Base-by-base conservation (phyloP, 2,329 filamentous ascomycete species). In the Diaporthe ilicicola region DNA sequence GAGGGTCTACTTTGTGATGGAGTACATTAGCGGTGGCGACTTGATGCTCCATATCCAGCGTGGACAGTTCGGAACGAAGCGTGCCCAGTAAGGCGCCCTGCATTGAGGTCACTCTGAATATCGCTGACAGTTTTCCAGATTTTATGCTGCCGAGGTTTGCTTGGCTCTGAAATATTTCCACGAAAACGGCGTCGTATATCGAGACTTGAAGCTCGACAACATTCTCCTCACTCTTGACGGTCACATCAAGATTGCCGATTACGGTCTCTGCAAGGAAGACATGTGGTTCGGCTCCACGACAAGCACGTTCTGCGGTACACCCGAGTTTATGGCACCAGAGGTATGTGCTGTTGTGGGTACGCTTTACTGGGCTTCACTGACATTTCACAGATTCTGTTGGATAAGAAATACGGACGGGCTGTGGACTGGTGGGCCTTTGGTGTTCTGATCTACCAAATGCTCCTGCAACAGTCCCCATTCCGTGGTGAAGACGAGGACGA, bases 341-440 rank as follows among this genome's bases (percentile, higher is more conserved):
- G 94, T 97, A 87, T 78, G 85, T 78, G 19, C 4, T 22, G 22
- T 32, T 17, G 24, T 17, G 19, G 54, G 9, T 56, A 17, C 69
- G 53, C 15, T 61, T 22, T 13, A 9, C 24, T 39, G 7, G 27
- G 15, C 22, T 13, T 12, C 50, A 15, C 54, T 59, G 34, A 51
- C 22, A 3, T 34, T 54, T 27, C 9, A 22, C 73, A 97, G 92
- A 99, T 99, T 83, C 85, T 99, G 44, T 87, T 98, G 70, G 96
- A 99, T 81, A 99, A 99, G 87, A 98, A 98, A 80, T 99, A 99
- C 78, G 95, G 95, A 55, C 92, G 96, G 71, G 94, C 96, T 19
- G 96, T 99, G 53, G 96, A 99, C 82, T 99, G 96, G 96, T 99
- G 96, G 96, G 97, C 97, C 8, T 99, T 99, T 82, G 96, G 96